Base-by-base conservation (phyloP, 805 yeast species). In the Novakomyces olei region DNA sequence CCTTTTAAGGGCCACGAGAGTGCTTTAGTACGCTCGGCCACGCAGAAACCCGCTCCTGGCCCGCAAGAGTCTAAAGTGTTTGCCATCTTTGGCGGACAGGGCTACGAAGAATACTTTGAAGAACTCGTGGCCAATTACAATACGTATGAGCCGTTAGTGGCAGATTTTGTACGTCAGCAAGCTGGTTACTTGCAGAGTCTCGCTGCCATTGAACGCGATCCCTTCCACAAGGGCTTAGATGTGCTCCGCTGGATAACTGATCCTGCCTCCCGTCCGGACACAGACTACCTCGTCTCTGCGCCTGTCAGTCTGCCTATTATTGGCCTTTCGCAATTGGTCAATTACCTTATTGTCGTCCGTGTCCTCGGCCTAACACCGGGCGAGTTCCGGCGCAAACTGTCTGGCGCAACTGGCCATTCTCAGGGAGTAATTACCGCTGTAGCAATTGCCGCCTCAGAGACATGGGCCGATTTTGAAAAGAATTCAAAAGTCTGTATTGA, bases 81-180 rank as follows among this genome's bases (percentile, higher is more conserved):
- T n/a, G 92, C 95, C 41, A 71, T 88, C 44, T 88, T 85, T 47
- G 98, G 99, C 52, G 99, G 99, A 48, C 99, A 88, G 62, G 99
- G 99, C 57, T 85, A 80, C 61, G 96, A 88, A 51, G 95, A 88
- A 53, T 88, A 80, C 61, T 88, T 88, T 46, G 94, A 83, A 52
- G 99, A 88, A 61, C 67, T 88, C 51, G 72, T 92, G 53, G 91
- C 80, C 42, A 53, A 83, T 37, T 74, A 77, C 61, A 59, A 67
- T 41, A 64, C 72, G 37, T 88, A 88, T 62, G 64, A 72, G 42
- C 77, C 78, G 18, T 61, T 85, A 40, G 60, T 81, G 35, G 54
- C 64, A 16, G 85, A 75, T 45, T 69, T 85, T 44, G 64, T 88
- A 44, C 55, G 60, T 39, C 63, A 69, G 43, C 67, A 80, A 36